phyloP scores from a whole-genome alignment of 305 asterid species.

The Caryopteris hybrid region DNA sequence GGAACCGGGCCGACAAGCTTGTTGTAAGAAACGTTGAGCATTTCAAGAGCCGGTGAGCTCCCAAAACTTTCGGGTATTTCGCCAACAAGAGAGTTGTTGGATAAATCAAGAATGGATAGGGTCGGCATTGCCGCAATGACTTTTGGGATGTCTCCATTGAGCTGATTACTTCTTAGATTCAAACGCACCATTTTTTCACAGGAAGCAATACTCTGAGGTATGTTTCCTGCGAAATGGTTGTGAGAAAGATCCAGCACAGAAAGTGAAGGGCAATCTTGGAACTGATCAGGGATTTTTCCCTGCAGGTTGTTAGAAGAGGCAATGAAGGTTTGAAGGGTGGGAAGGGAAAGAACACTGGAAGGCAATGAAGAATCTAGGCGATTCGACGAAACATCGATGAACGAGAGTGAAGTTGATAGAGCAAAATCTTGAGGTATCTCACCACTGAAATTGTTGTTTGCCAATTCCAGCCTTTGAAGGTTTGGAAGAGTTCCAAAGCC shows the following conservation, averaged over 20 bases:
- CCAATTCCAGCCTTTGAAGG: conserved; percentile 63
- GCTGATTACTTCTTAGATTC: conserved; percentile 46
- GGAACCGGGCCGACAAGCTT: conserved; percentile 75
- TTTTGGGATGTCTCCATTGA: conserved; percentile 64
- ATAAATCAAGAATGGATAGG: conserved; percentile 58
- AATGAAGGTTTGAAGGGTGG: conserved; percentile 53
- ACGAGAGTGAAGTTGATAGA: conserved; percentile 56
- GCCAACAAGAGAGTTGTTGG: conserved; percentile 64
- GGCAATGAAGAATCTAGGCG: conserved; percentile 50
- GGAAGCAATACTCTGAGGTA: conserved; percentile 69
- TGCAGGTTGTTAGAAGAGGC: conserved; percentile 53
- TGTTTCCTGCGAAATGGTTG: conserved; percentile 53
- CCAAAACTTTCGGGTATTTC: conserved; percentile 59
- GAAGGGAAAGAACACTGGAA: conserved; percentile 45
- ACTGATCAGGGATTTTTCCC: conserved; percentile 61
- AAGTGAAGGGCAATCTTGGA: conserved; percentile 61
- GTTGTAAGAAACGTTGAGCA: conserved; percentile 59
- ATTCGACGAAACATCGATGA: conserved; percentile 58
- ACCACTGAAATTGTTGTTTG: conserved; percentile 56
- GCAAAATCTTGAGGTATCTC: conserved; percentile 60
- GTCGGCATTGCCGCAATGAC: conserved; percentile 57
- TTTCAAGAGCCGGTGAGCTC: conserved; percentile 68
- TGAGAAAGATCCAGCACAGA: conserved; percentile 55
- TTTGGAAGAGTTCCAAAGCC: conserved; percentile 62
- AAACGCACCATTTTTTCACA: conserved; percentile 53